phyloP scores from a whole-genome alignment of 768 basidiomycete species.

The Tremella fuciformis region DNA sequence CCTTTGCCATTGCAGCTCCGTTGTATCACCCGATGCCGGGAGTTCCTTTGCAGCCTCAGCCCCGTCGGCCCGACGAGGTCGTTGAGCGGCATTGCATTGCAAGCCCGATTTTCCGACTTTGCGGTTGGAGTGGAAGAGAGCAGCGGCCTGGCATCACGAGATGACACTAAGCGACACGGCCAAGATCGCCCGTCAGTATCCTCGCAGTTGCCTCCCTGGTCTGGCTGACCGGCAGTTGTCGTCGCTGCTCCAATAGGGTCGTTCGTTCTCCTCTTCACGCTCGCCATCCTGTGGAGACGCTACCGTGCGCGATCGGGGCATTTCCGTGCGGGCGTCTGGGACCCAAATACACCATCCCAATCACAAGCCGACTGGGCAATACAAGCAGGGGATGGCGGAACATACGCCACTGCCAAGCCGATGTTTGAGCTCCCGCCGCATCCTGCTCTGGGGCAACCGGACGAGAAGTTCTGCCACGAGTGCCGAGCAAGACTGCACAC shows the following conservation, averaged over 20 bases:
- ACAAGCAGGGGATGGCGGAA: neutral
- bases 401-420: neutral
- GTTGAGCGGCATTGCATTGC: no score
- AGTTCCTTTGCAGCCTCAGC: no score
- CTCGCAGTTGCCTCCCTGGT: neutral
- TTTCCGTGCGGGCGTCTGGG: conserved; percentile 3
- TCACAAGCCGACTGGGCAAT: no score
- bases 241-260: neutral
- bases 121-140: no score
- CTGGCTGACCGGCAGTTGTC: neutral
- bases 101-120: no score
- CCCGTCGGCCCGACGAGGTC: no score
- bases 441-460: neutral
- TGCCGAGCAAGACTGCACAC: no score
- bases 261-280: neutral
- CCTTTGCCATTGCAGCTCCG: no score
- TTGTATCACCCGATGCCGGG: no score
- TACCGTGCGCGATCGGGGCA: neutral
- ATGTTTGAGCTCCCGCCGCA: neutral
- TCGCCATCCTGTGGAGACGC: conserved; percentile 1
- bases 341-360: neutral
- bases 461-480: neutral
- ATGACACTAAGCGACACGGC: neutral
- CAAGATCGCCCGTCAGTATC: neutral
- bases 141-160: no score